Percentiles rank a stretch among this genome's conserved stretches.
Conservation (phyloP, 164 flowering plant genomes). For the Umbilicus rupestris region DNA sequence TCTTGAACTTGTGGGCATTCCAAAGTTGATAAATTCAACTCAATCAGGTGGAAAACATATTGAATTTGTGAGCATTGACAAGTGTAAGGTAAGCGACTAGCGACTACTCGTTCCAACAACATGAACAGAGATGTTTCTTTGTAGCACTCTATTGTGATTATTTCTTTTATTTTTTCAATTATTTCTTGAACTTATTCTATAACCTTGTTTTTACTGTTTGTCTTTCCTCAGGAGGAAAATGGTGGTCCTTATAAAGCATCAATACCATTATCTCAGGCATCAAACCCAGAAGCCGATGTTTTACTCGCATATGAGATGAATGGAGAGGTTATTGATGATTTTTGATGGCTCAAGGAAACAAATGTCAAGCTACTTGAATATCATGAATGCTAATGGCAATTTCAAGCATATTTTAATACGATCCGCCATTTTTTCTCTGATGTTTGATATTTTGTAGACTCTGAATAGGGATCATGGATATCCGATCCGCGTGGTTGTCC, state of each 20-base stretch:
- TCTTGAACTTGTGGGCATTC: slow-evolving; percentile 78
- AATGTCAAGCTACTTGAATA: neutral
- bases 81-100: slow-evolving; percentile 59
- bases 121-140: slow-evolving; percentile 4
- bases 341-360: neutral
- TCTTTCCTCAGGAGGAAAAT: slow-evolving; percentile 67
- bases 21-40: slow-evolving; percentile 40
- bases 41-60: slow-evolving; percentile 83
- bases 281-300: slow-evolving; percentile 90
- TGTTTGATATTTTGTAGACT: slow-evolving; percentile 27
- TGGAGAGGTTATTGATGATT: slow-evolving; percentile 54
- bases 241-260: slow-evolving; percentile 99
- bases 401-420: neutral
- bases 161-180: slow-evolving; percentile 4
- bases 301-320: slow-evolving; percentile 97
- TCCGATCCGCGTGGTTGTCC: slow-evolving; percentile 80
- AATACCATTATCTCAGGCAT: slow-evolving; percentile 78
- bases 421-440: no score
- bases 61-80: slow-evolving; percentile 89
- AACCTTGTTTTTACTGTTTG: neutral
- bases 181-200: neutral
- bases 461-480: slow-evolving; percentile 96
- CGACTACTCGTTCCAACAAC: neutral
- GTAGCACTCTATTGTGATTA: neutral
- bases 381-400: neutral